A percentile compares a stretch with the other conserved stretches of the same genome.
Conservation (phyloP, 2,329 filamentous ascomycete genomes). For the Microsporum ferrugineum region DNA sequence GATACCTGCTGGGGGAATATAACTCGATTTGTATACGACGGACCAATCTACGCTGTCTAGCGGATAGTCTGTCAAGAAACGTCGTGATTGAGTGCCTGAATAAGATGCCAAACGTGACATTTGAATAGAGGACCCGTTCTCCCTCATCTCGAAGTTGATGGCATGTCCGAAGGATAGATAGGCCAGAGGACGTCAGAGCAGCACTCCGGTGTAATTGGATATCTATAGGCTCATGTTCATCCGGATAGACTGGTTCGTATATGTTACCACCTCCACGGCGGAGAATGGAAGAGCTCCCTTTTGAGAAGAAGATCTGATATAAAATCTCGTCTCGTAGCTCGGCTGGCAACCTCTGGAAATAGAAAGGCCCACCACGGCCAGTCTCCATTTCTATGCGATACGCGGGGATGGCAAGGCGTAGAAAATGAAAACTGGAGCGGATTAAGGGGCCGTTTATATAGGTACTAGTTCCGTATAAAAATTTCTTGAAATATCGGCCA, state of each 20-base stretch:
- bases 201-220: background rate
- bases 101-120: background rate
- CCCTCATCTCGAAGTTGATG: conserved; percentile 1
- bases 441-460: background rate
- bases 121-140: background rate
- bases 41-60: background rate
- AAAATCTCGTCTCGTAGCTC: conserved; percentile 6
- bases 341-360: background rate
- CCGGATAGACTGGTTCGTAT: background rate
- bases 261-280: background rate
- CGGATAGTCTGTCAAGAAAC: background rate
- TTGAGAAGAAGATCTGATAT: conserved; percentile 2
- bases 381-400: background rate
- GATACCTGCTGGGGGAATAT: background rate
- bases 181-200: background rate
- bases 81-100: background rate
- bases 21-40: conserved; percentile 1
- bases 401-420: background rate
- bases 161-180: conserved; percentile 5
- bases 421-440: background rate
- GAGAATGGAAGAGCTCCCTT: background rate
- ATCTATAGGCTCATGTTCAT: background rate
- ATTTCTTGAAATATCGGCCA: background rate
- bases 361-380: background rate
- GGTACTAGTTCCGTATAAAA: background rate